Evolutionary conservation across 139 green algal genomes (phyloP), one percentile per base, ranked within the genome.

Genomic region (Closterium sp.): DNA sequence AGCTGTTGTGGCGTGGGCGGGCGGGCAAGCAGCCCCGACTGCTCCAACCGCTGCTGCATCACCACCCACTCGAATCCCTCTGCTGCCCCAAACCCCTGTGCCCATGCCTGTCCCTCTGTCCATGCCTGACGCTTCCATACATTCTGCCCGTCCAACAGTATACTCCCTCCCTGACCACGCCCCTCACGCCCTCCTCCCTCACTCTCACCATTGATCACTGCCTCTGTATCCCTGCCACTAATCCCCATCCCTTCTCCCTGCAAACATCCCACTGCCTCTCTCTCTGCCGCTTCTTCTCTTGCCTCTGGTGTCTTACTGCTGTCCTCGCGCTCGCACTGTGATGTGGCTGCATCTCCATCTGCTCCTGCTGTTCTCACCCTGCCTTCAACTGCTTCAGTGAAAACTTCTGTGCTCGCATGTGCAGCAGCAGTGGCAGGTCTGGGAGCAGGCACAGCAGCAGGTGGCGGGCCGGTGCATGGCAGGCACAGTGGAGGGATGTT

Each of bases 271-370:
- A 1, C n/a, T 31, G 62, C 62, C 2, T 79, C 62, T 11, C 62
- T 79, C 62, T 2, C 17, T 27, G 62, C 62, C 19, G 17, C 13
- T 79, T 79, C 62, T 79, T 22, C 19, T 79, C 86, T 96, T 96
- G 28, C 93, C 92, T 24, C 97, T 92, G 29, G 2, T 19, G n/a
- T 21, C 90, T 70, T 9, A 92, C n/a, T 19, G 86, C 95, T 85
- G 97, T 97, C 31, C 94, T 91, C 89, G 97, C 96, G n/a, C 97
- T n/a, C n/a, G n/a, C n/a, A n/a, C n/a, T 88, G 89, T 97, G 96
- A 91, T 97, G 92, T 92, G 94, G 95, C 17, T 79, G 19, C 11
- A 96, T 96, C 31, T 96, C 97, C 94, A 19, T 38, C 29, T 31
- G 2, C 91, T 95, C 96, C 34, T 97, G 94, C 28, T 94, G 94